phyloP scores from a whole-genome alignment of 768 basidiomycete species.

The Serendipita indica region DNA sequence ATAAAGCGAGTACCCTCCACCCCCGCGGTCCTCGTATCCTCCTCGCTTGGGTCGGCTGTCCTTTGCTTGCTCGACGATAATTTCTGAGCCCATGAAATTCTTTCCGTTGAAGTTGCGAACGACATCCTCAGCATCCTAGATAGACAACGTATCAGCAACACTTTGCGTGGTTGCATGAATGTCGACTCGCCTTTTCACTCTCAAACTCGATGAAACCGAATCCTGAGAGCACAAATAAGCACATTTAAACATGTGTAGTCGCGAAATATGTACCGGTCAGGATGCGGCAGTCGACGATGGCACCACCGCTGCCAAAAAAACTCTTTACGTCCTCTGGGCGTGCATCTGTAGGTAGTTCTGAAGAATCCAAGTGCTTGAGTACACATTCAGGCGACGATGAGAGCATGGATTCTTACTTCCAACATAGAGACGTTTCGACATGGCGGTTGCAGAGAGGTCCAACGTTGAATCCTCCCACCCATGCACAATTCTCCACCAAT shows the following conservation, averaged over 20 bases:
- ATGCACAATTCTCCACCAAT: not conserved
- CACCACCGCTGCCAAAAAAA: constrained; percentile 82
- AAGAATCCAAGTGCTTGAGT: not conserved
- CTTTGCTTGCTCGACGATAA: constrained; percentile 93
- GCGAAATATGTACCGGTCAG: constrained; percentile 61
- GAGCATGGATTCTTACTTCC: constrained; percentile 39
- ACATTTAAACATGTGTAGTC: not conserved
- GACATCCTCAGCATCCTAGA: constrained; percentile 88
- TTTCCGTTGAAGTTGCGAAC: constrained; percentile 77
- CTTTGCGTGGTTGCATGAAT: not conserved
- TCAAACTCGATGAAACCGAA: constrained; percentile 98
- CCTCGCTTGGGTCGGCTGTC: constrained; percentile 75
- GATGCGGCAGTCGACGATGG: constrained; percentile 79
- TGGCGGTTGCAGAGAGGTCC: constrained; percentile 20
- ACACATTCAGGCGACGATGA: not conserved
- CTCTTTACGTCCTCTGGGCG: constrained; percentile 74
- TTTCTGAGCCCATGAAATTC: constrained; percentile 79
- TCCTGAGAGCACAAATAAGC: constrained; percentile 29
- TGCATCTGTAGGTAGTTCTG: constrained; percentile 71
- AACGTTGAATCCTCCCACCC: not conserved
- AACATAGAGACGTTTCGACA: constrained; percentile 77
- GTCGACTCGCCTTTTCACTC: constrained; percentile 47
- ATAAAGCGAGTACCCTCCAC: constrained; percentile 27
- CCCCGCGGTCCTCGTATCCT: constrained; percentile 49
- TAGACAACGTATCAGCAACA: not conserved